Evolutionary conservation across 1,139 yeast genomes (phyloP), one percentile per base, ranked within the genome.

Genomic region (Petasospora rhodanensis): DNA sequence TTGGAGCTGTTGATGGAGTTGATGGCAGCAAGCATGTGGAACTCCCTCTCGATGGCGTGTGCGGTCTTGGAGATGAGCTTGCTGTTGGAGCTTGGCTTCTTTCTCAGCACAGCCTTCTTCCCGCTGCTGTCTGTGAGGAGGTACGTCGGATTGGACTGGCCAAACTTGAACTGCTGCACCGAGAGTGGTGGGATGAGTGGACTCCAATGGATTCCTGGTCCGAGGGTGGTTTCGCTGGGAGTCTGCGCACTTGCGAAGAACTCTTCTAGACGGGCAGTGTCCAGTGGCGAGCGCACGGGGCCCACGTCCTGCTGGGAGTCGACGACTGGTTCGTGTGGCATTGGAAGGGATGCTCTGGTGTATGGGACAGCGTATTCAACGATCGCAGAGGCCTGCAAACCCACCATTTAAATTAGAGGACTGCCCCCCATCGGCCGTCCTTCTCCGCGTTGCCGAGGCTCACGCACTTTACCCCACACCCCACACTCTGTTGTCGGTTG

Each of bases 121-220:
- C 70, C 72, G 7, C 44, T 40, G 4, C 56, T 49, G 45, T 75
- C 79, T 5, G 56, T 57, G 14, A 78, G 43, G 27, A 70, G 65
- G 47, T 76, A 77, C 0, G 83, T 76, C 12, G 84, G 85, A 51
- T 78, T 78, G 5, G 80, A 73, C 52, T 78, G 85, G 11, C 85
- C 85, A 54, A 73, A 76, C 14, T 67, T 65, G 56, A 78, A 78
- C 52, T 78, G 84, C 40, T 68, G 58, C 30, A 74, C 51, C 1
- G 49, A 37, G 4, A 56, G 38, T 15, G 57, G 66, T 10, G 43
- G 30, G 4, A 10, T 9, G 6, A 42, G 30, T 1, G 45, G 43
- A 14, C 35, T 29, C 46, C 46, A 40, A 11, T 23, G 17, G 10
- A 18, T 15, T 2, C 24, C 28, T 9, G 41, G 34, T 1, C 42